Evolutionary conservation across 257 asterid species (phyloP).

Genomic region (Euphrasia confusa): DNA sequence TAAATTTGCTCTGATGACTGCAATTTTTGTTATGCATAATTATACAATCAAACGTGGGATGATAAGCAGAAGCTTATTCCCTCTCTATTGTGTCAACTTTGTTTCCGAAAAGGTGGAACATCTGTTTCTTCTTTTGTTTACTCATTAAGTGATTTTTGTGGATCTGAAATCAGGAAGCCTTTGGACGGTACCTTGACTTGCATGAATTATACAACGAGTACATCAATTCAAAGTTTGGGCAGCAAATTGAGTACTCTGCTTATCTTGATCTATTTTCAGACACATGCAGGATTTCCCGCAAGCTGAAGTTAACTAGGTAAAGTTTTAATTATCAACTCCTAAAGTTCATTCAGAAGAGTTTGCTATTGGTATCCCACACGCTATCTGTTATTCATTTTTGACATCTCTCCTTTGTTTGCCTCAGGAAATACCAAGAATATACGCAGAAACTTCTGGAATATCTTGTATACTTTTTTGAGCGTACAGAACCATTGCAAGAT

Average conservation of each 20-base stretch:
- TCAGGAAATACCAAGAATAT: constrained; percentile 80
- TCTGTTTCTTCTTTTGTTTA: background rate
- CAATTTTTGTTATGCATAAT: background rate
- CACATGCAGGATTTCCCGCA: constrained; percentile 52
- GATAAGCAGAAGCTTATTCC: too few species aligned
- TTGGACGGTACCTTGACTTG: constrained; percentile 90
- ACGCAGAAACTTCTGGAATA: constrained; percentile 83
- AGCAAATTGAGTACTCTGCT: constrained; percentile 72
- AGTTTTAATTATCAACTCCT: background rate
- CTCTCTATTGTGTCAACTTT: background rate
- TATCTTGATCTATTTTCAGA: constrained; percentile 75
- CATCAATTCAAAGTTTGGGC: constrained; percentile 82
- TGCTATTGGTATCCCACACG: background rate
- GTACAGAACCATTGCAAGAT: constrained; percentile 88
- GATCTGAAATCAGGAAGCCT: constrained; percentile 62
- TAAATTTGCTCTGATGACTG: background rate
- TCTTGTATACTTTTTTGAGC: constrained; percentile 69
- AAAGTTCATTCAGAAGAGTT: constrained; percentile 3
- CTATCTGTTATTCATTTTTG: background rate
- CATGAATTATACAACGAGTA: constrained; percentile 81
- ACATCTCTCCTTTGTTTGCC: constrained; percentile 31
- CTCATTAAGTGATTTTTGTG: background rate
- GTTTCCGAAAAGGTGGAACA: constrained; percentile 9
- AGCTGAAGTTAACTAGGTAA: constrained; percentile 76
- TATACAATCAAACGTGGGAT: too few species aligned